Evolutionary conservation across 2,329 filamentous ascomycete species (phyloP).

Genomic region (Dactylellina haptotyla): DNA sequence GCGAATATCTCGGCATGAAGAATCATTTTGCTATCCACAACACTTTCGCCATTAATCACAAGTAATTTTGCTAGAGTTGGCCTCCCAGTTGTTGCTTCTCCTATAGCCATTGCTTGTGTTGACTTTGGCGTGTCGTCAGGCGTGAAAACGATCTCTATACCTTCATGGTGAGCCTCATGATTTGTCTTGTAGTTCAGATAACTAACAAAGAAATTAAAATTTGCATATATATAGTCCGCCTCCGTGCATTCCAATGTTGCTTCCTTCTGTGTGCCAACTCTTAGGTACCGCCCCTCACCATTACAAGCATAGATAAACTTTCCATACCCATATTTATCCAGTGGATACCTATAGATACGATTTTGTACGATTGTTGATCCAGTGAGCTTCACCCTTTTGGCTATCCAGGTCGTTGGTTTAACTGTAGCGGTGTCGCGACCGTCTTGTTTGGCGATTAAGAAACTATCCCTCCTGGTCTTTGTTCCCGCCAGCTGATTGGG

Average conservation of each 20-base stretch:
- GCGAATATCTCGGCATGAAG: conserved; percentile 19
- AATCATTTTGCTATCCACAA: conserved; percentile 20
- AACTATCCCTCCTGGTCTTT: conserved; percentile 3
- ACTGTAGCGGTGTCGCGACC: not conserved
- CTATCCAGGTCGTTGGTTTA: conserved; percentile 8
- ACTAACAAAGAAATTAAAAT: conserved; percentile 20
- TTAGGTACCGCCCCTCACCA: not conserved
- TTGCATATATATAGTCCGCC: conserved; percentile 15
- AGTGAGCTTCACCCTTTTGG: not conserved
- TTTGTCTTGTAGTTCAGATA: conserved; percentile 2
- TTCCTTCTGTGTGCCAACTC: conserved; percentile 10
- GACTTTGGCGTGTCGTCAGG: not conserved
- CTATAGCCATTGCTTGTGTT: not conserved
- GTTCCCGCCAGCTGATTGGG: not conserved
- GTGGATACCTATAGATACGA: not conserved
- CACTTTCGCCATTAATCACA: conserved; percentile 1
- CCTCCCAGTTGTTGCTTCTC: not conserved
- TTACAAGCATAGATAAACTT: conserved; percentile 20
- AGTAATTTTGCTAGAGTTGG: not conserved
- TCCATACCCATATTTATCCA: conserved; percentile 3
- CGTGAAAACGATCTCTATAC: conserved; percentile 15
- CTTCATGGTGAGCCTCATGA: conserved; percentile 6
- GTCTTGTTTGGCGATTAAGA: conserved; percentile 15
- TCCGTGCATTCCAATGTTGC: conserved; percentile 6
- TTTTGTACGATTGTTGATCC: conserved; percentile 7